Percentiles rank a stretch among this genome's conserved stretches.
phyloP scores from a whole-genome alignment of 139 green algal genomes.

The Pleodorina starrii region DNA sequence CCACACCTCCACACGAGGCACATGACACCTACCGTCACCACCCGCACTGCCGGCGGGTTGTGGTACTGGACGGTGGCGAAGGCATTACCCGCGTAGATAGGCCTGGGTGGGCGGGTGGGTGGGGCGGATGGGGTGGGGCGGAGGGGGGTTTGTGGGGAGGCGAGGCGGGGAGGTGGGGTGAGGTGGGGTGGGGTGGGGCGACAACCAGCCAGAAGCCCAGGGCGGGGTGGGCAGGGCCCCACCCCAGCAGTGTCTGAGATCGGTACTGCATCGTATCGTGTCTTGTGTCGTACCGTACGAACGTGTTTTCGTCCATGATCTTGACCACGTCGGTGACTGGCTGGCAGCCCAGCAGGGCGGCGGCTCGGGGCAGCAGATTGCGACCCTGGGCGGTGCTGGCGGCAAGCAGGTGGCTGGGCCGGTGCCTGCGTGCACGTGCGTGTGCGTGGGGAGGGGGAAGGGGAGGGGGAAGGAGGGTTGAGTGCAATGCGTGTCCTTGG shows the following conservation, averaged over 20 bases:
- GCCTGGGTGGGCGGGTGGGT: too few relatives aligned
- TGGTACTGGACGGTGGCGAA: slow-evolving; percentile 79
- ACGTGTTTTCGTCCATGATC: slow-evolving; percentile 75
- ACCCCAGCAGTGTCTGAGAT: too few relatives aligned
- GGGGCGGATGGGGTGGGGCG: too few relatives aligned
- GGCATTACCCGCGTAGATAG: slow-evolving; percentile 95
- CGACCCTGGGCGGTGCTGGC: slow-evolving; percentile 83
- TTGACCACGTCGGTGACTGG: slow-evolving; percentile 86
- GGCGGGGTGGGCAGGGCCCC: too few relatives aligned
- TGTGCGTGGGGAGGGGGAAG: neutral
- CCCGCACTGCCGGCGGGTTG: slow-evolving; percentile 42
- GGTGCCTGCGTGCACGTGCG: slow-evolving; percentile 44
- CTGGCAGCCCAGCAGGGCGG: slow-evolving; percentile 85
- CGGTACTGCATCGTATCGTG: too few relatives aligned
- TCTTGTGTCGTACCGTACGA: slow-evolving; percentile 68
- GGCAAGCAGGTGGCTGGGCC: slow-evolving; percentile 82
- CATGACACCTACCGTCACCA: slow-evolving; percentile 84
- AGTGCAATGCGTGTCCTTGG: neutral
- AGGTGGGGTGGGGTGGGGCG: too few relatives aligned
- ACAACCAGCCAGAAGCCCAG: too few relatives aligned
- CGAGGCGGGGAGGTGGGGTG: too few relatives aligned
- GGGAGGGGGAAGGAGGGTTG: neutral
- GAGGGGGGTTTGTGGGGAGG: too few relatives aligned
- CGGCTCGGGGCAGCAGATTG: slow-evolving; percentile 89
- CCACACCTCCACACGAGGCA: too few relatives aligned